Conservation (phyloP, 257 asterid species). For the Solanum megistacrolobum region DNA sequence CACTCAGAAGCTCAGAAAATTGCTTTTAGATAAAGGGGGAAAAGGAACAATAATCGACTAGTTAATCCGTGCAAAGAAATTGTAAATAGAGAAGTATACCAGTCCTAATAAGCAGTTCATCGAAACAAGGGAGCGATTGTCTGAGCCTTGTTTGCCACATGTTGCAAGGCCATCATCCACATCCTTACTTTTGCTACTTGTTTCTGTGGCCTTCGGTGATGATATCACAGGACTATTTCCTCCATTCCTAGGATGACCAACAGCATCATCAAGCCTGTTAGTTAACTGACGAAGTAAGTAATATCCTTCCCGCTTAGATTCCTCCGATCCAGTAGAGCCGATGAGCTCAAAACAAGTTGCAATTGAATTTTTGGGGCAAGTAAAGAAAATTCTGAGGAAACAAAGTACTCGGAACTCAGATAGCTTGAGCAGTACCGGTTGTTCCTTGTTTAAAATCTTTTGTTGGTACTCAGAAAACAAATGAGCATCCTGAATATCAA, state of each 20-base stretch:
- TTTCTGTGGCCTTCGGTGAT: constrained; percentile 14
- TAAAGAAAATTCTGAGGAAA: constrained; percentile 55
- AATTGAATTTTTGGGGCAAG: constrained; percentile 54
- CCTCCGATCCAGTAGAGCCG: constrained; percentile 35
- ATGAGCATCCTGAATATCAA: constrained; percentile 40
- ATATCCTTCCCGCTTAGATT: constrained; percentile 38
- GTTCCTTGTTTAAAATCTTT: constrained; percentile 47
- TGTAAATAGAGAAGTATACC: constrained; percentile 38
- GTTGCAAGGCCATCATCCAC: constrained; percentile 15
- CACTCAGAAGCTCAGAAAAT: background rate
- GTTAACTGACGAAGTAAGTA: constrained; percentile 67
- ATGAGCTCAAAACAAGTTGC: constrained; percentile 70
- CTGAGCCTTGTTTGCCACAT: constrained; percentile 21
- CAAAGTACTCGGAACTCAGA: constrained; percentile 54
- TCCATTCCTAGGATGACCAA: constrained; percentile 15
- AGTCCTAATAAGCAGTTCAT: constrained; percentile 60
- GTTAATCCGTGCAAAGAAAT: background rate
- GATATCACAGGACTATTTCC: constrained; percentile 19
- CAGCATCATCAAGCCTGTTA: constrained; percentile 33
- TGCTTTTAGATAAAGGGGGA: background rate
- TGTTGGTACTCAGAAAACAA: constrained; percentile 34
- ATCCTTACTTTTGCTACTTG: constrained; percentile 25
- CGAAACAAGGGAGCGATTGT: constrained; percentile 9
- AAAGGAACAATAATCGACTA: background rate
- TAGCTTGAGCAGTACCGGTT: constrained; percentile 35